Conservation (phyloP, 2,329 filamentous ascomycete species). For the Orbilia oligospora region DNA sequence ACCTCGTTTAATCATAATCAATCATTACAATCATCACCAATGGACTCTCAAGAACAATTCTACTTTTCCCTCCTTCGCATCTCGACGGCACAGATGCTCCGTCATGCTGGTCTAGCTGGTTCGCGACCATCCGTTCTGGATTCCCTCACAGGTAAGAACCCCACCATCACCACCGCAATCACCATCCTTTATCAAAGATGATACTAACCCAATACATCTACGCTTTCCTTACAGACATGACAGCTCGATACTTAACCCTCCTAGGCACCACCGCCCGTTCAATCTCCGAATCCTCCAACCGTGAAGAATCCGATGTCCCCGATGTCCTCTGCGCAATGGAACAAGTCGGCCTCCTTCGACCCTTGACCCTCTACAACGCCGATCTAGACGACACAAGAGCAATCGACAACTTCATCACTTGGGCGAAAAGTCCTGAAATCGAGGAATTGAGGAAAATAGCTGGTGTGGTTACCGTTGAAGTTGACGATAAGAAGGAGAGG, state of each 20-base stretch:
- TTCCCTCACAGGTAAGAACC: slow-evolving; percentile 61
- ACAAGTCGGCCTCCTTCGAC: slow-evolving; percentile 63
- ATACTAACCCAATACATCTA: neutral
- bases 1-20: neutral
- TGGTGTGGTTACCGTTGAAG: slow-evolving; percentile 52
- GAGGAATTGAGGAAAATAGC: slow-evolving; percentile 53
- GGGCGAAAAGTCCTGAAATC: slow-evolving; percentile 57
- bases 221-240: slow-evolving; percentile 61
- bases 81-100: slow-evolving; percentile 63
- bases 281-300: slow-evolving; percentile 63
- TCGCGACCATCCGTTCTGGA: slow-evolving; percentile 64
- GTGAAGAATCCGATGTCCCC: slow-evolving; percentile 61
- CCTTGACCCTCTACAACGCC: slow-evolving; percentile 62
- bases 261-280: slow-evolving; percentile 62
- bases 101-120: slow-evolving; percentile 63
- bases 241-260: slow-evolving; percentile 63
- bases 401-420: slow-evolving; percentile 54
- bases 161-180: neutral
- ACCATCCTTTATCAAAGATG: neutral
- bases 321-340: slow-evolving; percentile 64
- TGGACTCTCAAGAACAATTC: slow-evolving; percentile 63
- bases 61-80: slow-evolving; percentile 64
- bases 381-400: slow-evolving; percentile 54
- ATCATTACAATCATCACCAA: slow-evolving; percentile 28
- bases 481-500: slow-evolving; percentile 39